Evolutionary conservation across 2,329 filamentous ascomycete genomes (phyloP).

Genomic region (Neofusicoccum ribis): DNA sequence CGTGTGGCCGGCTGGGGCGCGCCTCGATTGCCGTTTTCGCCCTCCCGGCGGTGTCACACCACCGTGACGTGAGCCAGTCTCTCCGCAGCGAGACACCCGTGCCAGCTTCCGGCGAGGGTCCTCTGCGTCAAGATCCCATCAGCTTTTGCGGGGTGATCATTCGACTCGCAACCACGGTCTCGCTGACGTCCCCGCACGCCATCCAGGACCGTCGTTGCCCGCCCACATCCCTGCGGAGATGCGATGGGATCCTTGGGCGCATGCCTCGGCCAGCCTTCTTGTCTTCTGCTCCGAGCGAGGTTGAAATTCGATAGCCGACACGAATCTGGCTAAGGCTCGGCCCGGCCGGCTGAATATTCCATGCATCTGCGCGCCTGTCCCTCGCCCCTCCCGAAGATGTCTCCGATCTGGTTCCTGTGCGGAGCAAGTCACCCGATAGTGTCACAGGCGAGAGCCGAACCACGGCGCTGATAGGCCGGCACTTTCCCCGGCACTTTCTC

Average conservation of each 20-base stretch:
- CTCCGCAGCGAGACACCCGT: conserved; percentile 2
- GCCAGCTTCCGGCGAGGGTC: not conserved
- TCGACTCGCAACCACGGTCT: conserved; percentile 9
- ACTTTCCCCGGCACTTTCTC: not conserved
- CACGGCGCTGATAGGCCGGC: not conserved
- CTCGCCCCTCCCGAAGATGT: not conserved
- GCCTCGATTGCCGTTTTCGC: conserved; percentile 7
- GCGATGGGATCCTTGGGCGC: not conserved
- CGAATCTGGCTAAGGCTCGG: conserved; percentile 11
- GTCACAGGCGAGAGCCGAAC: not conserved
- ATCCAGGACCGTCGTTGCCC: not conserved
- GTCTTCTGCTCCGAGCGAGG: not conserved
- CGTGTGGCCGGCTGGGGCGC: not conserved
- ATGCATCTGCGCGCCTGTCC: not conserved
- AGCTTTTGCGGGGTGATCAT: conserved; percentile 14
- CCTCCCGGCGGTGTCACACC: conserved; percentile 9
- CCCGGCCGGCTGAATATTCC: conserved; percentile 14
- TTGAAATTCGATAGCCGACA: conserved; percentile 3
- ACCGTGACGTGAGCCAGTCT: conserved; percentile 18
- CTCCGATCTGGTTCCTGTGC: conserved; percentile 4
- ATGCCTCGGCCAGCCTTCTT: not conserved
- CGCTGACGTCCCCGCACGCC: conserved; percentile 9
- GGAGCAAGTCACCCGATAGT: conserved; percentile 9
- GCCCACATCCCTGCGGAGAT: conserved; percentile 7
- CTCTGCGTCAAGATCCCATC: not conserved